phyloP scores from a whole-genome alignment of 2,329 filamentous ascomycete genomes.

The Dothiorella sarmentorum region DNA sequence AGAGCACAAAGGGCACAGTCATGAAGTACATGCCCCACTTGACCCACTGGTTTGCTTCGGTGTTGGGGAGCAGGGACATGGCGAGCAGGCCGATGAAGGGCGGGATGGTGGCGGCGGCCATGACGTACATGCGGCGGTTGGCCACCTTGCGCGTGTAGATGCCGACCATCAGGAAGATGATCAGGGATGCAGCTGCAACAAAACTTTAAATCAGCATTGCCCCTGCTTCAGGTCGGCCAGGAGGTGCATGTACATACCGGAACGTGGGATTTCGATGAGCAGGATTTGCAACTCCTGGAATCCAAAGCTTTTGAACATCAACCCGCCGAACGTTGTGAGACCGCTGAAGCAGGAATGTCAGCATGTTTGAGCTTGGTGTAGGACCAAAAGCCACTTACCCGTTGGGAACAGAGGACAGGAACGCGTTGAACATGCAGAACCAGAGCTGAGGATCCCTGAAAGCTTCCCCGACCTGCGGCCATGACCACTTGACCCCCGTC shows the following conservation, averaged over 20 bases:
- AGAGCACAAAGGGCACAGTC: slow-evolving; percentile 32
- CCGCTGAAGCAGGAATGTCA: background rate
- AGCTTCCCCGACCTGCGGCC: slow-evolving; percentile 14
- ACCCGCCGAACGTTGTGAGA: slow-evolving; percentile 9
- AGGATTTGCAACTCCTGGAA: slow-evolving; percentile 31
- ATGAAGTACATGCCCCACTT: slow-evolving; percentile 38
- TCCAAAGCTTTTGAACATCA: slow-evolving; percentile 16
- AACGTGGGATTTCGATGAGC: slow-evolving; percentile 32
- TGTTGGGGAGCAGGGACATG: slow-evolving; percentile 35
- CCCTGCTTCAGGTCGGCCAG: no score
- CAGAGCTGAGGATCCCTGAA: slow-evolving; percentile 17
- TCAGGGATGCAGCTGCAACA: slow-evolving; percentile 21
- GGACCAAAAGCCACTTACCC: background rate
- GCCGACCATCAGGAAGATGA: slow-evolving; percentile 15
- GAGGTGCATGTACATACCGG: no score
- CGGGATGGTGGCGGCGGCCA: slow-evolving; percentile 30
- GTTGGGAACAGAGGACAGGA: slow-evolving; percentile 17
- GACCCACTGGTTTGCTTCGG: slow-evolving; percentile 31
- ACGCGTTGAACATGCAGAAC: slow-evolving; percentile 17
- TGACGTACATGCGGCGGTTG: slow-evolving; percentile 33
- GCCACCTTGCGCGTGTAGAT: slow-evolving; percentile 16
- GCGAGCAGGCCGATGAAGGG: slow-evolving; percentile 35
- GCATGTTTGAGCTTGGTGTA: background rate
- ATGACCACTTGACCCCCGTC: slow-evolving; percentile 15
- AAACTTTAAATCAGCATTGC: background rate